Conservation (phyloP, 2,329 filamentous ascomycete genomes). For the Phyllosticta citrichinensis region DNA sequence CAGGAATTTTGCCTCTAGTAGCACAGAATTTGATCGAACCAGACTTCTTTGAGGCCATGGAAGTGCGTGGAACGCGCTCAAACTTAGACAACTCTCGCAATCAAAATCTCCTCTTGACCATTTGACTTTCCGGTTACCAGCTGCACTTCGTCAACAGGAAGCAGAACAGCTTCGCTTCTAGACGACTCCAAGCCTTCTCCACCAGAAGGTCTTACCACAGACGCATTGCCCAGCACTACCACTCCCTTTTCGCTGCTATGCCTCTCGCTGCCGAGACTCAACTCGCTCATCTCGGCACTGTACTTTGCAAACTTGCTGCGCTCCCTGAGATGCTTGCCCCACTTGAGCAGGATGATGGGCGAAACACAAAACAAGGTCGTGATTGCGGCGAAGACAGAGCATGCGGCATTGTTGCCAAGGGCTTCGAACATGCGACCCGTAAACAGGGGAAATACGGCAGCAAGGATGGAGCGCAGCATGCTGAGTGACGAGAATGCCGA, state of each 20-base stretch:
- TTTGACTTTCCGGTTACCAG: not conserved
- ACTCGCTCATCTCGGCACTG: not conserved
- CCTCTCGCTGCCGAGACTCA: not conserved
- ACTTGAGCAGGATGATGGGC: conserved; percentile 13
- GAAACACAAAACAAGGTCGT: conserved; percentile 4
- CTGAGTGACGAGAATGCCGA: conserved; percentile 4
- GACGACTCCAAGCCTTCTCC: not conserved
- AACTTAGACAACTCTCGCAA: not conserved
- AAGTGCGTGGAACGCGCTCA: not conserved
- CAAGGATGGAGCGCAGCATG: conserved; percentile 2
- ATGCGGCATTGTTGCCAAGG: not conserved
- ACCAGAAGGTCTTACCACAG: not conserved
- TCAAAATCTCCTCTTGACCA: not conserved
- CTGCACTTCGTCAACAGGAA: not conserved
- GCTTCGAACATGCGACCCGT: conserved; percentile 1
- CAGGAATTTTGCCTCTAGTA: not conserved
- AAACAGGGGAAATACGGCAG: conserved; percentile 5
- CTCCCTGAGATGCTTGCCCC: conserved; percentile 11
- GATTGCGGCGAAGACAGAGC: conserved; percentile 2
- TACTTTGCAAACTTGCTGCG: conserved; percentile 13
- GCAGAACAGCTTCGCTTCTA: not conserved
- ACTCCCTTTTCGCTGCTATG: not conserved
- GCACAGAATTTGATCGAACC: not conserved
- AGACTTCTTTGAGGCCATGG: too few relatives aligned
- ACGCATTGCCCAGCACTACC: not conserved